Evolutionary conservation across 495 filamentous ascomycete species (phyloP).

Genomic region (Podospora pseudoanserina): DNA sequence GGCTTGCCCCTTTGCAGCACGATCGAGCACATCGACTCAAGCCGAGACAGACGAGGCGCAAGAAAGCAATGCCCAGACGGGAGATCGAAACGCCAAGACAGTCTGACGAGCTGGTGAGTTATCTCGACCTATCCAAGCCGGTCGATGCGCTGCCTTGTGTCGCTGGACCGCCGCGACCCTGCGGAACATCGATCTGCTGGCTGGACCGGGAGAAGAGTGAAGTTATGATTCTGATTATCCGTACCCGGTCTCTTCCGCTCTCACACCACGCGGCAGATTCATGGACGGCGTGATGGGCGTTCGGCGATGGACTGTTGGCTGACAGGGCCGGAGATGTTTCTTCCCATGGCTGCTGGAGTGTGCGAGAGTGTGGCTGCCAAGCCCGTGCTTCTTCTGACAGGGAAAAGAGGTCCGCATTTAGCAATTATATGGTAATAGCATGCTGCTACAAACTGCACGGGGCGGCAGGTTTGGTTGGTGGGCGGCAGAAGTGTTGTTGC

Average conservation of each 20-base stretch:
- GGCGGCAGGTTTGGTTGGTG: background rate
- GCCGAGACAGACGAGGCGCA: conserved; percentile 23
- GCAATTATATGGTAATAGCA: background rate
- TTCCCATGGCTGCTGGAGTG: background rate
- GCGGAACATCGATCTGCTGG: conserved; percentile 1
- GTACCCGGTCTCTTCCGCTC: background rate
- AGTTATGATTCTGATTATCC: background rate
- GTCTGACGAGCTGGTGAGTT: conserved; percentile 12
- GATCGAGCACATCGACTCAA: conserved; percentile 16
- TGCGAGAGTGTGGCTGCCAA: background rate
- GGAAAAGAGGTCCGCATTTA: background rate
- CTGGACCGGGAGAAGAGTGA: background rate
- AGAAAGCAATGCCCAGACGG: conserved; percentile 26
- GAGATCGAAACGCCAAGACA: conserved; percentile 33
- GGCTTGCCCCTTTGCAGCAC: conserved; percentile 9
- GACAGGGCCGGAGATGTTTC: too few relatives aligned
- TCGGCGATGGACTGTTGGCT: background rate
- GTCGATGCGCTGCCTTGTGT: conserved; percentile 6
- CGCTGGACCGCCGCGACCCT: background rate
- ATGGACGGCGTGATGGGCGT: background rate
- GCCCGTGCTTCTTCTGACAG: background rate
- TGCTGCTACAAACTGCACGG: background rate
- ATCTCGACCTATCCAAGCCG: conserved; percentile 4
- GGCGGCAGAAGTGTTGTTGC: background rate
- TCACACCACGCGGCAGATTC: background rate